phyloP scores from a whole-genome alignment of 108 stramenopile genomes.

The Cyclotella choctawhatcheeana region DNA sequence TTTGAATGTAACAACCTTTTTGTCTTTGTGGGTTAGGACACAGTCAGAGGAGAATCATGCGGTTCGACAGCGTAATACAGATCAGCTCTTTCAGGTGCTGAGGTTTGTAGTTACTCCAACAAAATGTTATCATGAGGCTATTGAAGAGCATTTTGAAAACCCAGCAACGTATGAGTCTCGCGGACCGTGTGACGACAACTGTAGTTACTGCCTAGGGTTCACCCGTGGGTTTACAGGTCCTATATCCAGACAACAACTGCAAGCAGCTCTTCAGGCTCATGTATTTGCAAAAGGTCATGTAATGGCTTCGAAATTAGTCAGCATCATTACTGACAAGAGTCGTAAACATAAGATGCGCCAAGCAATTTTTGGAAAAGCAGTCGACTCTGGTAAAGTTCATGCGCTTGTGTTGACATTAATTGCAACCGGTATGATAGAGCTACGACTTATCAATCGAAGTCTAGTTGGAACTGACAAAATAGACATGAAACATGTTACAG shows the following conservation, averaged over 20 bases:
- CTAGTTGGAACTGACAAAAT: background rate
- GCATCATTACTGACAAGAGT: background rate
- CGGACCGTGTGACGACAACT: background rate
- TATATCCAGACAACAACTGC: background rate
- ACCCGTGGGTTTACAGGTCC: background rate
- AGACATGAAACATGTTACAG: background rate
- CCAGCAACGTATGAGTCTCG: background rate
- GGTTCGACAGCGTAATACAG: background rate
- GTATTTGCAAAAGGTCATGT: background rate
- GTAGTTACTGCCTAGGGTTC: background rate
- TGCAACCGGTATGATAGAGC: slow-evolving; percentile 1
- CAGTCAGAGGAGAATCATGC: background rate
- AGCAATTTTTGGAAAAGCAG: background rate
- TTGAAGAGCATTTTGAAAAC: slow-evolving; percentile 20
- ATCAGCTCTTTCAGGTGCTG: background rate
- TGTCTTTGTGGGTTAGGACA: background rate
- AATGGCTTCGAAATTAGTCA: background rate
- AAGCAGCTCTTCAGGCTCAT: background rate
- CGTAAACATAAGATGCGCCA: background rate
- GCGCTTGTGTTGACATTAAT: background rate
- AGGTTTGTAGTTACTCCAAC: background rate
- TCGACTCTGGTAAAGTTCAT: slow-evolving; percentile 10
- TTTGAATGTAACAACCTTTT: background rate
- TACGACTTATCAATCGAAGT: background rate
- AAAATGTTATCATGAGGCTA: slow-evolving; percentile 12